Evolutionary conservation across 805 yeast species (phyloP).

Genomic region (Saccharomycodes ludwigii): DNA sequence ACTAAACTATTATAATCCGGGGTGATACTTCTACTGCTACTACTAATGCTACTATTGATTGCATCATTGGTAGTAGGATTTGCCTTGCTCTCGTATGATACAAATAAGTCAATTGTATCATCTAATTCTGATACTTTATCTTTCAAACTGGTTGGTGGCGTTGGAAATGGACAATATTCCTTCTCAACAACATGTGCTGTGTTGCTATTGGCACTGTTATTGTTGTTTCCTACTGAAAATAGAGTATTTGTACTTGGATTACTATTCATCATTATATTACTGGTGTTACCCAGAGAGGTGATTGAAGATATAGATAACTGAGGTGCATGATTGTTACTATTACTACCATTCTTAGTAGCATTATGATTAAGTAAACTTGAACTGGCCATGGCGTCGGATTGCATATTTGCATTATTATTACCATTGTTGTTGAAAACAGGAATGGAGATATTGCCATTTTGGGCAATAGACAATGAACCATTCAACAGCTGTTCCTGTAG

Average conservation of each 20-base stretch:
- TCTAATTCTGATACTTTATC: conserved; percentile 11
- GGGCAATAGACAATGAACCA: conserved; percentile 22
- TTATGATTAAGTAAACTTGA: background rate
- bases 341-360: background rate
- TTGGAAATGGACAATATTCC: conserved; percentile 24
- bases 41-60: no score
- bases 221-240: no score
- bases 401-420: background rate
- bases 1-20: no score
- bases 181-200: conserved; percentile 13
- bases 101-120: conserved; percentile 15
- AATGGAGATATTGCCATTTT: conserved; percentile 20
- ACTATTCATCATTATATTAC: background rate
- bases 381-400: conserved; percentile 8
- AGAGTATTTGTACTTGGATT: no score
- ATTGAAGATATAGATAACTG: background rate
- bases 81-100: conserved; percentile 9
- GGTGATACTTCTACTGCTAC: no score
- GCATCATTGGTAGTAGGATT: no score
- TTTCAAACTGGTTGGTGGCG: conserved; percentile 21
- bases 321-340: background rate
- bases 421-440: conserved; percentile 17
- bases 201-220: conserved; percentile 1
- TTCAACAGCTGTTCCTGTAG: conserved; percentile 22
- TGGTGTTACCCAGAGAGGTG: background rate